phyloP scores from a whole-genome alignment of 768 basidiomycete genomes.

The Tricholoma bakamatsutake region DNA sequence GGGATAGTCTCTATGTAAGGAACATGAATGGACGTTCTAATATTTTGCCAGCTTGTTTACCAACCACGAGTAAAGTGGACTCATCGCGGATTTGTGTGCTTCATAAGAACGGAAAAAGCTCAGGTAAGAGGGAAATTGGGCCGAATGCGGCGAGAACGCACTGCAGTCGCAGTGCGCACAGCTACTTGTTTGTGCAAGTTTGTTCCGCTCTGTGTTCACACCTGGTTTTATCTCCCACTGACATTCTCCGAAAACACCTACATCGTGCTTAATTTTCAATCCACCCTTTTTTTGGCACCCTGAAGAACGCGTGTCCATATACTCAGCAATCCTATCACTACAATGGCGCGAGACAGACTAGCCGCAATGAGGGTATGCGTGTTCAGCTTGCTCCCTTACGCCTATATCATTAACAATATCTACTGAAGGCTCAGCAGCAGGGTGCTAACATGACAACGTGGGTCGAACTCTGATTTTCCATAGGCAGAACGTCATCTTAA shows the following conservation, averaged over 20 bases:
- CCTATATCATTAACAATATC: slow-evolving; percentile 4
- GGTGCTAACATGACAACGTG: slow-evolving; percentile 46
- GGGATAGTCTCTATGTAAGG: not conserved
- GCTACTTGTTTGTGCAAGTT: slow-evolving; percentile 12
- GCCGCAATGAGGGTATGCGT: slow-evolving; percentile 73
- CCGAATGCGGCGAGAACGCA: no score
- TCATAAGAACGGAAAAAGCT: no score
- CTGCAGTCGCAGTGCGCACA: not conserved
- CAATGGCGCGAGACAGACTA: slow-evolving; percentile 87
- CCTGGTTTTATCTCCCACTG: slow-evolving; percentile 3
- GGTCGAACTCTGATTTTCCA: slow-evolving; percentile 18
- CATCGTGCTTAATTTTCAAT: not conserved
- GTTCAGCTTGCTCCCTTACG: slow-evolving; percentile 4
- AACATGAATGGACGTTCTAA: no score
- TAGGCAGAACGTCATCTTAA: slow-evolving; percentile 5
- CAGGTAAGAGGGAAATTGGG: not conserved
- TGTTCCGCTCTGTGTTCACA: slow-evolving; percentile 10
- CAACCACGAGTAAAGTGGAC: no score
- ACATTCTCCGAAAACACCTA: slow-evolving; percentile 5
- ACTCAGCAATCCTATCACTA: slow-evolving; percentile 17
- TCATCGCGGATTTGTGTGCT: no score
- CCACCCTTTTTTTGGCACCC: slow-evolving; percentile 4
- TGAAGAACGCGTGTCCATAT: slow-evolving; percentile 16
- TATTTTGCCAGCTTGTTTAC: no score
- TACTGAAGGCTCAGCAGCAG: slow-evolving; percentile 62